Conservation (phyloP, 306 rosid genomes). For the Citrullus amarus region DNA sequence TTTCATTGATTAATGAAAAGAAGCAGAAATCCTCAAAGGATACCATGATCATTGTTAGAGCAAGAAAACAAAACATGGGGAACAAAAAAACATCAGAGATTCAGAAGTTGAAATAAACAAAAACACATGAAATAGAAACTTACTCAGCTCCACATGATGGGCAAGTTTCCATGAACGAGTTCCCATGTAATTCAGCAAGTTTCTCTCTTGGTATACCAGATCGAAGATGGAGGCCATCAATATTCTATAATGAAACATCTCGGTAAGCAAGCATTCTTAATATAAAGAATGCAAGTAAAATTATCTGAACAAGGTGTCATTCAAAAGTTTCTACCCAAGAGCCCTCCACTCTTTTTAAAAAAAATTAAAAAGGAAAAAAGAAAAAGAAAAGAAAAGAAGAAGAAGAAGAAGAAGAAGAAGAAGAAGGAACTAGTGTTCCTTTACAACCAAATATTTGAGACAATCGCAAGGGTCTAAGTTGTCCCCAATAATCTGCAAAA, state of each 20-base stretch:
- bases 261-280: slow-evolving; percentile 1
- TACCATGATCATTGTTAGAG: background rate
- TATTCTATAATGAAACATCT: slow-evolving; percentile 54
- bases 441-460: background rate
- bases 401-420: background rate
- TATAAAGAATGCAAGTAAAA: background rate
- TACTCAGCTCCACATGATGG: slow-evolving; percentile 89
- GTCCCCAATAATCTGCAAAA: background rate
- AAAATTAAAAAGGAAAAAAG: too few species aligned
- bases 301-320: background rate
- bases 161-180: slow-evolving; percentile 94
- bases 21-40: background rate
- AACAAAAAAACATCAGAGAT: background rate
- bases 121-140: slow-evolving; percentile 11
- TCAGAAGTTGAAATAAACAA: background rate
- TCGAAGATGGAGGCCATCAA: slow-evolving; percentile 98
- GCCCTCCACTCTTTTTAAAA: background rate
- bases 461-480: background rate
- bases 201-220: slow-evolving; percentile 97
- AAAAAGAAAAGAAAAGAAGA: background rate
- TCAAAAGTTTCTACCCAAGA: background rate
- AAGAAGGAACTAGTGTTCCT: background rate
- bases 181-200: slow-evolving; percentile 88
- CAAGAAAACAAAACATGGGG: background rate
- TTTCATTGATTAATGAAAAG: background rate